Base-by-base conservation (phyloP, 2,329 filamentous ascomycete species). In the Chrysoporthe austroafricana region DNA sequence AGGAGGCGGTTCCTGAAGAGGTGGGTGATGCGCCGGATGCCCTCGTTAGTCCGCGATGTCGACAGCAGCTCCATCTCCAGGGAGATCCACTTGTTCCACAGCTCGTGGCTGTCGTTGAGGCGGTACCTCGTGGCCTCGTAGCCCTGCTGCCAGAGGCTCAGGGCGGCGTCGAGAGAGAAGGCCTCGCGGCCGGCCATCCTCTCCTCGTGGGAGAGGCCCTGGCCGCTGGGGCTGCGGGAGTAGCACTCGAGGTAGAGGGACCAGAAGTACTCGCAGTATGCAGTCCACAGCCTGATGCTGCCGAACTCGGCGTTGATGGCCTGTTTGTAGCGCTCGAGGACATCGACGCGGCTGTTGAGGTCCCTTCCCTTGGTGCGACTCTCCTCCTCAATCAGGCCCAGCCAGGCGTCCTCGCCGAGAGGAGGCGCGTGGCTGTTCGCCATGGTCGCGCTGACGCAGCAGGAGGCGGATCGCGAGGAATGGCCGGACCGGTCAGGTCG, bases 21-120 rank as follows among this genome's bases (percentile, higher is more conserved):
- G 61, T 87, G 85, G 39, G 88, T 88, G 73, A 95, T 86, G 73
- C 87, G 86, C 70, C 86, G 84, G 18, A 92, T 82, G 76, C 86
- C 82, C 75, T 86, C 80, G 73, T 84, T 74, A 72, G 86, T 85
- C 72, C 81, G 78, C 64, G 85, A 80, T 79, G 82, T 82, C 36
- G 82, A 84, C 26, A 94, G 84, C 71, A 91, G 86, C 71, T 91
- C 87, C 76, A 91, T 83, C 76, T 94, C 85, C 59, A 93, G 85
- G 64, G 89, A 87, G 56, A 93, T 84, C 85, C 91, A 95, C 71
- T 90, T 88, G 75, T 94, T 87, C 92, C 92, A 96, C 13, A 96
- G 84, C 66, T 88, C 79, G 75, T 94, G 90, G 74, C 92, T 95
- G 76, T 94, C 91, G 74, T 87, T 87, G 67, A 96, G 81, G 69